These are phyloP conservation scores for Ballota nigra DNA, from an alignment of 257 asterid genomes.

Conservation along the genomic window DNA sequence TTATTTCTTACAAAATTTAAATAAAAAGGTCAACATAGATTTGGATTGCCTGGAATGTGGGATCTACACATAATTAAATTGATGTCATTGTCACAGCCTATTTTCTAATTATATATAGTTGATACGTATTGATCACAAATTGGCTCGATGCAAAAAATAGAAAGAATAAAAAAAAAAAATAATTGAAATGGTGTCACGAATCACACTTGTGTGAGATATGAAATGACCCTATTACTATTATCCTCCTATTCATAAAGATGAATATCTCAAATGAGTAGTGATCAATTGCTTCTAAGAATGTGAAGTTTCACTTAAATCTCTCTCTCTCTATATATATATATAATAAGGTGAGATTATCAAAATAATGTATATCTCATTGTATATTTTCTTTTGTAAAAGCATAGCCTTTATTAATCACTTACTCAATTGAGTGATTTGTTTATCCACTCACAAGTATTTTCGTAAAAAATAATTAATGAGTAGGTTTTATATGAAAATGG, in stretches of 20 bases:
- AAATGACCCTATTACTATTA: not conserved
- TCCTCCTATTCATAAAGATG: not conserved
- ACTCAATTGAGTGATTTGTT: not conserved
- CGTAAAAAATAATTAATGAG: too few species aligned
- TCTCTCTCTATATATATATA: too few species aligned
- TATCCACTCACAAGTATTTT: too few species aligned
- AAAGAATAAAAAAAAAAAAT: not conserved
- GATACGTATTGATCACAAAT: not conserved
- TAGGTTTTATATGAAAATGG: too few species aligned
- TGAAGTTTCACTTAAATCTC: too few species aligned
- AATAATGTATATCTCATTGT: not conserved
- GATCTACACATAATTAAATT: not conserved
- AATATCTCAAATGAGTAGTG: too few species aligned
- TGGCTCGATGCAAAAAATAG: not conserved
- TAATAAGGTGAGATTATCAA: too few species aligned
- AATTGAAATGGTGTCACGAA: not conserved
- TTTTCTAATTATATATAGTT: not conserved
- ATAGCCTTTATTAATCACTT: not conserved
- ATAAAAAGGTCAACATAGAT: not conserved
- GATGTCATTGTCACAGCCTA: not conserved
- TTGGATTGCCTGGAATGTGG: conserved; percentile 14
- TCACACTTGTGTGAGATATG: not conserved
- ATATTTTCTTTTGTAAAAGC: not conserved
- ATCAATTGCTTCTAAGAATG: too few species aligned
- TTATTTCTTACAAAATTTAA: not conserved